Base-by-base conservation (phyloP, 1,139 yeast species). In the Hyphopichia pseudoburtonii region DNA sequence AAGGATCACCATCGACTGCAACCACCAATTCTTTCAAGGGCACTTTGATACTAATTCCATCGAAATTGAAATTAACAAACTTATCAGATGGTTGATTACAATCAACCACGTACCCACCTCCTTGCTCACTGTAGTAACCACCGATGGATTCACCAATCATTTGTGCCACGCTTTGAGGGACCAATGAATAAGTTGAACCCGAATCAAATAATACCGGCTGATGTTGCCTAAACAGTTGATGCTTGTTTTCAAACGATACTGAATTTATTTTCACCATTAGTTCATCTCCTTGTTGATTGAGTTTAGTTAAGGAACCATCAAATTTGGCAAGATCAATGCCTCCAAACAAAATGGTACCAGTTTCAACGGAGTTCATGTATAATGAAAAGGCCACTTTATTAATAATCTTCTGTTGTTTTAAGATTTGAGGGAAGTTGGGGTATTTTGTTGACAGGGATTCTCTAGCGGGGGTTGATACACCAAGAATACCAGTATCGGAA, bases 141-240 rank as follows among this genome's bases (percentile, higher is more conserved):
- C 68, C 64, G 5, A 76, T 45, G 1, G 50, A 35, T 2, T 42
- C 36, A 0, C 75, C 79, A 38, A 81, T 57, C 3, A 56, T 43
- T 3, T 52, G 49, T 11, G 77, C 57, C 18, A 74, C 49, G n/a
- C 46, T 52, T 1, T 49, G 35, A 16, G 87, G 85, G 2, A 80
- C 55, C 45, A 71, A 73, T 4, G 83, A 68, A 34, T 78, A 57
- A 2, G 89, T 78, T 7, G 89, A 76, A 32, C 92, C 92, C 2
- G 87, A 76, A 57, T 84, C 92, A 30, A 84, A 58, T 32, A 80
- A 56, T 3, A 81, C 85, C 1, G 76, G 63, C 29, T 28, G 15
- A 18, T 28, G n/a, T n/a, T n/a, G n/a, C n/a, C n/a, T n/a, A n/a
- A n/a, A n/a, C n/a, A n/a, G n/a, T n/a, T n/a, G n/a, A n/a, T n/a